Evolutionary conservation across 2,329 filamentous ascomycete species (phyloP).

Genomic region (Trichoderma koningiopsis): DNA sequence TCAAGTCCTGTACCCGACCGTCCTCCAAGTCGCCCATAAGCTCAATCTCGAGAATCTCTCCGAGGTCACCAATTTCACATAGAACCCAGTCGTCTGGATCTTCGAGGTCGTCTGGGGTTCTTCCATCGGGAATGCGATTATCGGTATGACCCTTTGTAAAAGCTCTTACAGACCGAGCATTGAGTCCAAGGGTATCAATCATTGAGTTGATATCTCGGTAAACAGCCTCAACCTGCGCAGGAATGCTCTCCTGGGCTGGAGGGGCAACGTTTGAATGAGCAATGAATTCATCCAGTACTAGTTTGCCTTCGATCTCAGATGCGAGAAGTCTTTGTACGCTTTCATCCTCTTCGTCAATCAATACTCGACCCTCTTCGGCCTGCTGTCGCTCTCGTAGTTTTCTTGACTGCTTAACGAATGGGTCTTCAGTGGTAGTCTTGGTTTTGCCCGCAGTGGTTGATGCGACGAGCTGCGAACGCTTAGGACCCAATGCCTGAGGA

Average conservation of each 20-base stretch:
- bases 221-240: slow-evolving; percentile 65
- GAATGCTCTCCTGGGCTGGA: slow-evolving; percentile 58
- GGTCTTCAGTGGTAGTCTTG: slow-evolving; percentile 44
- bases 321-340: slow-evolving; percentile 64
- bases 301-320: slow-evolving; percentile 62
- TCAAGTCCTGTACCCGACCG: slow-evolving; percentile 68
- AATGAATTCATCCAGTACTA: slow-evolving; percentile 68
- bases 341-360: slow-evolving; percentile 71
- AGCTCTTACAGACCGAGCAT: slow-evolving; percentile 66
- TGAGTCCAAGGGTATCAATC: slow-evolving; percentile 90
- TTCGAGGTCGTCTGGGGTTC: slow-evolving; percentile 69
- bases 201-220: slow-evolving; percentile 89
- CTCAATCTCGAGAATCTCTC: slow-evolving; percentile 62
- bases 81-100: slow-evolving; percentile 71
- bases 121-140: slow-evolving; percentile 53
- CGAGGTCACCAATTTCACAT: slow-evolving; percentile 72
- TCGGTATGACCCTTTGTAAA: slow-evolving; percentile 70
- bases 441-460: slow-evolving; percentile 45
- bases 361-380: slow-evolving; percentile 57
- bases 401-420: slow-evolving; percentile 53
- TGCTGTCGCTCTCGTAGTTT: slow-evolving; percentile 57
- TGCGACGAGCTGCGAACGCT: slow-evolving; percentile 41
- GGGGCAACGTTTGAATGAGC: slow-evolving; percentile 59
- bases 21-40: slow-evolving; percentile 66
- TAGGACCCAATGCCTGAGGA: slow-evolving; percentile 53